Percentiles rank a stretch among this genome's conserved stretches.
phyloP scores from a whole-genome alignment of 139 green algal genomes.

The Chlorella ohadii region DNA sequence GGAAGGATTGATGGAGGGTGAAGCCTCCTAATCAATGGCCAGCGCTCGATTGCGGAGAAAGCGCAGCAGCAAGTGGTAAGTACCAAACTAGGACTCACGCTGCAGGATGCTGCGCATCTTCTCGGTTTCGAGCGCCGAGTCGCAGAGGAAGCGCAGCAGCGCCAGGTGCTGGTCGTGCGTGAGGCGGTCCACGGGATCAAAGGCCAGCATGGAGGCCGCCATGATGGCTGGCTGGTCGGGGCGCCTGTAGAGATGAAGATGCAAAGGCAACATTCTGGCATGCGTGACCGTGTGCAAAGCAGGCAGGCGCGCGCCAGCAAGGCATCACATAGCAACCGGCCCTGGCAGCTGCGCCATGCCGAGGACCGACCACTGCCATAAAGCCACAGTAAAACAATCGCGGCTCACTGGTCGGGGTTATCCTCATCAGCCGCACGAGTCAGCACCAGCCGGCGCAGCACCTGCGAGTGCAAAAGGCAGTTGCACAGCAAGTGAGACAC shows the following conservation, averaged over 20 bases:
- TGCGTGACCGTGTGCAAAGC: too few species aligned
- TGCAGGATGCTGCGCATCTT: slow-evolving; percentile 47
- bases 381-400: background rate
- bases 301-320: too few species aligned
- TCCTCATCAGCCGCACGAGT: slow-evolving; percentile 5
- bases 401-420: background rate
- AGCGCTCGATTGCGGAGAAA: too few species aligned
- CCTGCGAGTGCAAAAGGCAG: too few species aligned
- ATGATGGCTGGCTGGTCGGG: slow-evolving; percentile 19
- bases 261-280: background rate
- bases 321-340: too few species aligned
- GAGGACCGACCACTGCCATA: too few species aligned
- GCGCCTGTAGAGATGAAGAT: background rate
- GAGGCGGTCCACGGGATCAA: slow-evolving; percentile 40
- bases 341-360: too few species aligned
- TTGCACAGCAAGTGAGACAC: too few species aligned
- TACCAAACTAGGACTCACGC: slow-evolving; percentile 3
- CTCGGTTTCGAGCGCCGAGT: slow-evolving; percentile 51
- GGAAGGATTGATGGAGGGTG: too few species aligned
- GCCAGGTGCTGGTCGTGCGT: slow-evolving; percentile 50
- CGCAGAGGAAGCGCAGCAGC: slow-evolving; percentile 52
- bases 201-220: slow-evolving; percentile 43
- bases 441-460: slow-evolving; percentile 63
- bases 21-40: too few species aligned
- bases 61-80: too few species aligned